A percentile compares a stretch with the other conserved stretches of the same genome.
phyloP scores from a whole-genome alignment of 352 stramenopile species.

The Phytopythium oedochilum region DNA sequence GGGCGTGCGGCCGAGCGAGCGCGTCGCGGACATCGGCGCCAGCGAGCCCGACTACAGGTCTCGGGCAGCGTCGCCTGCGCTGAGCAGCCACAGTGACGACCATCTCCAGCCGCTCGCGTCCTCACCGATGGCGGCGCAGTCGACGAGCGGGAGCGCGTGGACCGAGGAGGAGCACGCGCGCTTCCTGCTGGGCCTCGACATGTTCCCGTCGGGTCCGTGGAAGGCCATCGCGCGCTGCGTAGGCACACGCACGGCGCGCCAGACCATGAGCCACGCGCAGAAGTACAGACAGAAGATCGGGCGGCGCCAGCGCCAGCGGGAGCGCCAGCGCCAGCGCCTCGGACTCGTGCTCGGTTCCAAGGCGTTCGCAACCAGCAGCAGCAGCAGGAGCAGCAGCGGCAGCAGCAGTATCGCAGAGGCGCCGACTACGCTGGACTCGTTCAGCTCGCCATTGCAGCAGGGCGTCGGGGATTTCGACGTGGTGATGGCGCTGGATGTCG shows the following conservation, averaged over 20 bases:
- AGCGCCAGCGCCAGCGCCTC: slow-evolving; percentile 3
- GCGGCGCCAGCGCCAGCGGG: slow-evolving; percentile 20
- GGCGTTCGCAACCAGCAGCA: background rate
- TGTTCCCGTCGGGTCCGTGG: slow-evolving; percentile 44
- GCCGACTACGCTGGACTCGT: background rate
- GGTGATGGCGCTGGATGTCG: background rate
- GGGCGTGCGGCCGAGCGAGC: background rate
- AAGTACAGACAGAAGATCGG: slow-evolving; percentile 54
- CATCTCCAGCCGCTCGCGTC: background rate
- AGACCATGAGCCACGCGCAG: slow-evolving; percentile 56
- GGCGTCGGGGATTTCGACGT: background rate
- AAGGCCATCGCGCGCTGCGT: slow-evolving; percentile 39
- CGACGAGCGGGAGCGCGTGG: slow-evolving; percentile 29
- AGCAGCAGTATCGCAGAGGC: no score
- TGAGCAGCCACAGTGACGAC: background rate
- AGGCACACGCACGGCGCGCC: slow-evolving; percentile 35
- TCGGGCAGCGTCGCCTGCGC: background rate
- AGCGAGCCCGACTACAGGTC: background rate
- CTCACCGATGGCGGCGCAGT: background rate
- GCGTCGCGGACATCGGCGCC: background rate
- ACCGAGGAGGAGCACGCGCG: slow-evolving; percentile 44
- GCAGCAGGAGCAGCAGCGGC: no score
- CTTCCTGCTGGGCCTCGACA: slow-evolving; percentile 38
- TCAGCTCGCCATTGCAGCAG: background rate
- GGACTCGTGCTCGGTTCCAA: background rate